Evolutionary conservation across 495 filamentous ascomycete species (phyloP).

Genomic region (Aspergillus sparsus): DNA sequence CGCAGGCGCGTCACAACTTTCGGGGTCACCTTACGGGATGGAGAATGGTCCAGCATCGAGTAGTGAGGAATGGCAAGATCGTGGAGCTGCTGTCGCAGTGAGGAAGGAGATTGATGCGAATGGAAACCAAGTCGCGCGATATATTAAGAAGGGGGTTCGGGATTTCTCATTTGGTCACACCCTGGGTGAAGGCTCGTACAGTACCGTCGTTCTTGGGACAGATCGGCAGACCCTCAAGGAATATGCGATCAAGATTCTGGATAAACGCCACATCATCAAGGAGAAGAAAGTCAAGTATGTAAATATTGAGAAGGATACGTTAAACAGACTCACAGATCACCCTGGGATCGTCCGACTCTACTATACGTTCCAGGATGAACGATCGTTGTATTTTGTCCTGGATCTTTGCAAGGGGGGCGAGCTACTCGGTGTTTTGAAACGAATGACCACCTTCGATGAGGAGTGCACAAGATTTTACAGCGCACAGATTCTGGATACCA

Average conservation of each 20-base stretch:
- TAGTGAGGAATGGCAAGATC: conserved; percentile 95
- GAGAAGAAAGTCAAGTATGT: conserved; percentile 99
- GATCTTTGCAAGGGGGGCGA: conserved; percentile 94
- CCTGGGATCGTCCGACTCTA: conserved; percentile 96
- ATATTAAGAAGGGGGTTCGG: conserved; percentile 94
- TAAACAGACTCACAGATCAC: conserved; percentile 94
- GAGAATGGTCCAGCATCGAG: conserved; percentile 68
- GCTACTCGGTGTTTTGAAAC: conserved; percentile 88
- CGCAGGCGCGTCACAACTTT: conserved; percentile 57
- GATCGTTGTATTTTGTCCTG: conserved; percentile 93
- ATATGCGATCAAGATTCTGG: conserved; percentile 97
- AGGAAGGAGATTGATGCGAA: conserved; percentile 79
- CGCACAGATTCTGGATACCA: conserved; percentile 93
- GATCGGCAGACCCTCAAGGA: conserved; percentile 94
- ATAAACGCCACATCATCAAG: conserved; percentile 99
- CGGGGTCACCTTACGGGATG: conserved; percentile 55
- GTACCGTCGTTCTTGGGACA: conserved; percentile 91
- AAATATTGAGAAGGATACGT: conserved; percentile 97
- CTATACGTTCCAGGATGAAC: conserved; percentile 98
- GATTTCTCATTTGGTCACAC: conserved; percentile 94
- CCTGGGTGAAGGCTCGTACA: conserved; percentile 96
- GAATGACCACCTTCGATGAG: conserved; percentile 89
- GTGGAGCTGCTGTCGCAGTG: conserved; percentile 78
- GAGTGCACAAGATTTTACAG: conserved; percentile 95
- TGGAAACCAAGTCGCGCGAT: conserved; percentile 76